Conservation (phyloP, 176 grass and related monocot species). For the Calamus simplicifolius region DNA sequence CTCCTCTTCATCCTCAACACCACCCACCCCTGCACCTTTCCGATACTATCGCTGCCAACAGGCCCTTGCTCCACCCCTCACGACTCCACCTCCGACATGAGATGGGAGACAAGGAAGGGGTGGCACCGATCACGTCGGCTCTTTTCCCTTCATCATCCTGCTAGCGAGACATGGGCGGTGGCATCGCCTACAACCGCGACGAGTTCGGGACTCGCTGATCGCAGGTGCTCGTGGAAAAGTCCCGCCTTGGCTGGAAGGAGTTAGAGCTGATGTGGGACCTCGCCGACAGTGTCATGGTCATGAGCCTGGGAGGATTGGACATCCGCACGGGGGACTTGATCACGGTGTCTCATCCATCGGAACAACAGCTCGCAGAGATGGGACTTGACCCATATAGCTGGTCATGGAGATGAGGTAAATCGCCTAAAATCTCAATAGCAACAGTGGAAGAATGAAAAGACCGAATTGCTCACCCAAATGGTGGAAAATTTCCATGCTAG, state of each 20-base stretch:
- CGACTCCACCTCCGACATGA: too few species aligned
- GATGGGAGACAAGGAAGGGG: too few species aligned
- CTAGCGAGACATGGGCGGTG: constrained; percentile 84
- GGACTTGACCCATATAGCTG: constrained; percentile 81
- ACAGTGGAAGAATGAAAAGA: not conserved
- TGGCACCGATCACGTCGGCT: constrained; percentile 43
- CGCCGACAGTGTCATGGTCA: constrained; percentile 93
- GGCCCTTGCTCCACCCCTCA: too few species aligned
- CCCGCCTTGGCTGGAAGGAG: constrained; percentile 93
- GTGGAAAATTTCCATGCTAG: constrained; percentile 66
- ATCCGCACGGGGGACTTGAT: constrained; percentile 82
- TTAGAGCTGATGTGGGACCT: constrained; percentile 94
- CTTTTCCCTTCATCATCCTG: constrained; percentile 77
- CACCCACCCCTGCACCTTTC: too few species aligned
- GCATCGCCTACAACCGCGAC: constrained; percentile 77
- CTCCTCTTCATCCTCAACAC: too few species aligned
- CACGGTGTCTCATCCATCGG: constrained; percentile 53
- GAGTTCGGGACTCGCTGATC: constrained; percentile 60
- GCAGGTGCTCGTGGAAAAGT: constrained; percentile 94
- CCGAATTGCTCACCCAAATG: constrained; percentile 46
- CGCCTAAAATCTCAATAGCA: too few species aligned
- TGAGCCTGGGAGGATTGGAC: constrained; percentile 98
- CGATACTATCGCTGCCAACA: too few species aligned
- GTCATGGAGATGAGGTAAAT: constrained; percentile 6
- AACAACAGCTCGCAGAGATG: constrained; percentile 52